Percentiles rank a stretch among this genome's conserved stretches.
phyloP scores from a whole-genome alignment of 164 flowering plant species.

The Hamamelis virginiana region DNA sequence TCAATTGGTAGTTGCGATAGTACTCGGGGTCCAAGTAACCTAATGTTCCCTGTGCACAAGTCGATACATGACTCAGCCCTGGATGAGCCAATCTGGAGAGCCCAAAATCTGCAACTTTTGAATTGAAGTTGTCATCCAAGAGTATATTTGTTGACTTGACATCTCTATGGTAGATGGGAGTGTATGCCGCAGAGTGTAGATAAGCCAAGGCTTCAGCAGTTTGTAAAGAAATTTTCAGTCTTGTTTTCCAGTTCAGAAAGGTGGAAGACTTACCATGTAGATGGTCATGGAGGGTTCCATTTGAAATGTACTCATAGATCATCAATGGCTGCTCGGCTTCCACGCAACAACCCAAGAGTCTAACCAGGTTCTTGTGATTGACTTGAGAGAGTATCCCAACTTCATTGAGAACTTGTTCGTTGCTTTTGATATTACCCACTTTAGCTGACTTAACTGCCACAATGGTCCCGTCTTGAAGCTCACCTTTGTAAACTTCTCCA shows the following conservation, averaged over 20 bases:
- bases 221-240: slow-evolving; percentile 53
- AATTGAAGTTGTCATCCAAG: slow-evolving; percentile 50
- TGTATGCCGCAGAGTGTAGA: slow-evolving; percentile 58
- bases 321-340: slow-evolving; percentile 63
- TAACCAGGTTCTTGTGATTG: slow-evolving; percentile 63
- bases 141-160: slow-evolving; percentile 72
- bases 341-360: slow-evolving; percentile 60
- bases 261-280: slow-evolving; percentile 33
- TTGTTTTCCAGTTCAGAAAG: slow-evolving; percentile 44
- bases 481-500: slow-evolving; percentile 71
- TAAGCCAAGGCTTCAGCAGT: slow-evolving; percentile 70
- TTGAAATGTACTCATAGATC: slow-evolving; percentile 64
- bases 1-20: slow-evolving; percentile 56
- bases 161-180: slow-evolving; percentile 69
- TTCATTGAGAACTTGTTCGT: slow-evolving; percentile 66
- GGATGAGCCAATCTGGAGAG: slow-evolving; percentile 58
- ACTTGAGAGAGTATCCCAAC: slow-evolving; percentile 72
- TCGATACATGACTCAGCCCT: slow-evolving; percentile 63
- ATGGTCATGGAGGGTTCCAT: slow-evolving; percentile 65
- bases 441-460: slow-evolving; percentile 70
- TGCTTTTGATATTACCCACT: slow-evolving; percentile 57
- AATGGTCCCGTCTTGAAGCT: slow-evolving; percentile 51
- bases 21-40: slow-evolving; percentile 80
- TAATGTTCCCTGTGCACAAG: slow-evolving; percentile 73
- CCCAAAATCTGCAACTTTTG: slow-evolving; percentile 72